These are phyloP conservation scores for Crithidia acanthocephali DNA, from an alignment of 208 protist genomes.

Conservation along the genomic window DNA sequence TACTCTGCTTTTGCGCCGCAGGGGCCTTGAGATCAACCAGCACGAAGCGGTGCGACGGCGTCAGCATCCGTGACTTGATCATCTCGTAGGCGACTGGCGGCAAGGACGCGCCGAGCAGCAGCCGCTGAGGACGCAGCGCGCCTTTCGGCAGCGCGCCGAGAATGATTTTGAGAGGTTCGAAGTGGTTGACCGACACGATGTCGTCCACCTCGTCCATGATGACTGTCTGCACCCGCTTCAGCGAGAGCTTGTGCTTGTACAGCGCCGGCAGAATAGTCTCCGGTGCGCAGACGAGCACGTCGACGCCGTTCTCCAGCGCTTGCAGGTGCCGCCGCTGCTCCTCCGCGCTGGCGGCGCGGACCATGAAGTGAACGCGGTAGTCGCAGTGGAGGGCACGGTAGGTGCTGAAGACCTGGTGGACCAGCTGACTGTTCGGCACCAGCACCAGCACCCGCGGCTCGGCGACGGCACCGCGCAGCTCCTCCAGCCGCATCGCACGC, in stretches of 20 bases:
- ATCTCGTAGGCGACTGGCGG: constrained; percentile 79
- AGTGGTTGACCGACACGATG: constrained; percentile 84
- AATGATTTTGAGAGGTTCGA: constrained; percentile 84
- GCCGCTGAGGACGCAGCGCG: constrained; percentile 63
- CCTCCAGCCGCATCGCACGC: constrained; percentile 43
- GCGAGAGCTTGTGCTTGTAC: constrained; percentile 70
- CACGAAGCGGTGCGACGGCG: constrained; percentile 84
- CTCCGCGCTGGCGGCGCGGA: constrained; percentile 67
- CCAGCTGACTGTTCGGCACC: constrained; percentile 76
- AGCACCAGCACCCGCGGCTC: constrained; percentile 75
- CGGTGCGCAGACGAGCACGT: constrained; percentile 80
- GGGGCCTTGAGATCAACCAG: constrained; percentile 55
- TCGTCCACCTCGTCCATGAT: constrained; percentile 90
- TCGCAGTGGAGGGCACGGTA: constrained; percentile 55
- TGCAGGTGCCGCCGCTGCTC: constrained; percentile 69
- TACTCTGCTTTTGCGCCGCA: neutral
- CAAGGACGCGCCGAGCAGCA: constrained; percentile 74
- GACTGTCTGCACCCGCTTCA: constrained; percentile 58
- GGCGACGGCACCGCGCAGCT: constrained; percentile 52
- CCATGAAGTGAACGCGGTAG: constrained; percentile 60
- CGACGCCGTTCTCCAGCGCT: constrained; percentile 53
- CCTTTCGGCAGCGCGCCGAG: constrained; percentile 76
- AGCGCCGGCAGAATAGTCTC: constrained; percentile 76
- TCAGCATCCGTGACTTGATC: constrained; percentile 71
- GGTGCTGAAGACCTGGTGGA: constrained; percentile 54